Conservation (phyloP, 306 rosid species). For the Fagus crenata region DNA sequence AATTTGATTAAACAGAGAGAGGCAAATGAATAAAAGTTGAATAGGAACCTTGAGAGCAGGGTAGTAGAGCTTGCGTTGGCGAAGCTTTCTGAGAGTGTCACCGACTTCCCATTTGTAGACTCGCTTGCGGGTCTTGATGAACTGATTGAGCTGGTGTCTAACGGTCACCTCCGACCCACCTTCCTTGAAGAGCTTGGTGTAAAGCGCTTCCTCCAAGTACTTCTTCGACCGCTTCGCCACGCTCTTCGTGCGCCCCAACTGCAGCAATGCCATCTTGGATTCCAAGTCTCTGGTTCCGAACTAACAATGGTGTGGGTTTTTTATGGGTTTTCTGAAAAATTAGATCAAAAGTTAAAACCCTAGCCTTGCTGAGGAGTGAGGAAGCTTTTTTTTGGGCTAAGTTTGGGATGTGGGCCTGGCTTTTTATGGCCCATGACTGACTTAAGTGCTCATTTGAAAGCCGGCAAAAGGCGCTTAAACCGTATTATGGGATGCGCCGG, state of each 20-base stretch:
- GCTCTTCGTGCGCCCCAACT: conserved; percentile 55
- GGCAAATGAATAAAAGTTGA: too few relatives aligned
- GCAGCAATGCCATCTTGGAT: neutral
- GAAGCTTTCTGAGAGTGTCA: conserved; percentile 80
- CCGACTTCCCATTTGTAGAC: conserved; percentile 97
- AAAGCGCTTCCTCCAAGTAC: conserved; percentile 78
- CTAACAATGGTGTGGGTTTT: conserved; percentile 13
- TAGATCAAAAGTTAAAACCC: conserved; percentile 38
- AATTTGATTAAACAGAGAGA: too few relatives aligned
- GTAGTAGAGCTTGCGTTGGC: conserved; percentile 59
- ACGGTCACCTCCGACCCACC: conserved; percentile 62
- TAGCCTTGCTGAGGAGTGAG: conserved; percentile 2
- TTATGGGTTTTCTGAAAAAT: neutral
- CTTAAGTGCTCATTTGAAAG: too few relatives aligned
- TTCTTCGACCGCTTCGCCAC: conserved; percentile 66
- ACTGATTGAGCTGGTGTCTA: conserved; percentile 64
- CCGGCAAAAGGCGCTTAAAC: too few relatives aligned
- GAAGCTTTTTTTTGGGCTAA: neutral
- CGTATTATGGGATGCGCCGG: too few relatives aligned
- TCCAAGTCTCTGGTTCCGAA: neutral
- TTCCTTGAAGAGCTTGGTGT: conserved; percentile 65
- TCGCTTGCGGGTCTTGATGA: conserved; percentile 64
- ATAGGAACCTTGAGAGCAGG: conserved; percentile 82
- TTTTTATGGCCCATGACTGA: neutral
- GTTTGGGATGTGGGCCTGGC: neutral